phyloP scores from a whole-genome alignment of 345 rosid genomes.

The Syzygium jambos region DNA sequence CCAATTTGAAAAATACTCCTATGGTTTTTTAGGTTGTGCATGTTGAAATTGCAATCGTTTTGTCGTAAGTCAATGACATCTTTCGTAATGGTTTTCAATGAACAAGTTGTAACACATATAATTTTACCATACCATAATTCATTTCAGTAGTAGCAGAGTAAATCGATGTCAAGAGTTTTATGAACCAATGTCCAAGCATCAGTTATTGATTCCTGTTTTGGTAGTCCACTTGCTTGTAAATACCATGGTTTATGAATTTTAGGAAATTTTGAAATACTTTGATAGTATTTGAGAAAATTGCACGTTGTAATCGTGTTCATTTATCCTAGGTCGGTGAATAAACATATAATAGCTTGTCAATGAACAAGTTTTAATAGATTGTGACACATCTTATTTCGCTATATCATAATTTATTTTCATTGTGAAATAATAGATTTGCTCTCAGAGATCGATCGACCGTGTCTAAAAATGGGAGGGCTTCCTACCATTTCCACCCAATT shows the following conservation, averaged over 20 bases:
- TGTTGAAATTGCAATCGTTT: not conserved
- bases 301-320: not conserved
- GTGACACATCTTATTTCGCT: no score
- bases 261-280: not conserved
- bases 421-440: no score
- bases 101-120: not conserved
- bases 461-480: no score
- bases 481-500: no score
- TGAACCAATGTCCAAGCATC: not conserved
- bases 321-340: not conserved
- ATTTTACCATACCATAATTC: not conserved
- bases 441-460: no score
- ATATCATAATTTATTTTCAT: no score
- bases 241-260: not conserved
- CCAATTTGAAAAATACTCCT: no score
- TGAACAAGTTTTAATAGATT: no score
- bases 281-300: not conserved
- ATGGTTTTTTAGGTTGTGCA: not conserved
- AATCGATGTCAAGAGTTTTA: no score
- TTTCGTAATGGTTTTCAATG: not conserved
- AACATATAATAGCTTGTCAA: no score
- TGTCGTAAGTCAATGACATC: not conserved
- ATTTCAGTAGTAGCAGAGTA: not conserved
- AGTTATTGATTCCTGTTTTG: not conserved
- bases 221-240: not conserved